Percentiles rank a stretch among this genome's conserved stretches.
These are phyloP conservation scores for Paracorniculantispora psalliotae DNA, from an alignment of 2,329 filamentous ascomycete species.

Conservation along the genomic window DNA sequence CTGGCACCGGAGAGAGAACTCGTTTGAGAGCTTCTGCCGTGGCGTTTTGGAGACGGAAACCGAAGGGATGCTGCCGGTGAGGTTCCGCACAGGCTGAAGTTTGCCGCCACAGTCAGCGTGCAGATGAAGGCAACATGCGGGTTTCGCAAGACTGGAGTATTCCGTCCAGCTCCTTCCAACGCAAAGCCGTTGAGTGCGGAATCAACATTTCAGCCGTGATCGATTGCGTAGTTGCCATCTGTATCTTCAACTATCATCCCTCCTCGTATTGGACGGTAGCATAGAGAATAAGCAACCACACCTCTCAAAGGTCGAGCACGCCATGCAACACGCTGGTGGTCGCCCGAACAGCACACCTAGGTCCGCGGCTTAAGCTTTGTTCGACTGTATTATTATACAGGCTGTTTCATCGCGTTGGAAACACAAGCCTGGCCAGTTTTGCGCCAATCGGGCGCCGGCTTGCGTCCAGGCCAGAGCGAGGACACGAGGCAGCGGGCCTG, in stretches of 20 bases:
- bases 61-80: neutral
- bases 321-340: neutral
- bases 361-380: constrained; percentile 7
- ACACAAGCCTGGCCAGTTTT: neutral
- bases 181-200: neutral
- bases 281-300: constrained; percentile 1
- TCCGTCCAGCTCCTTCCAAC: neutral
- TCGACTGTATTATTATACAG: neutral
- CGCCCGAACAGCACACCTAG: neutral
- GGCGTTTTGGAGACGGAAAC: constrained; percentile 12
- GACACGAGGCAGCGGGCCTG: constrained; percentile 6
- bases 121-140: neutral
- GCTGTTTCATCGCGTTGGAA: constrained; percentile 3
- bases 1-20: constrained; percentile 11
- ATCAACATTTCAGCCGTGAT: neutral
- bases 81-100: constrained; percentile 7
- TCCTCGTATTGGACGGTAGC: neutral
- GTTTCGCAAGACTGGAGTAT: neutral
- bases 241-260: neutral
- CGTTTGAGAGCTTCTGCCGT: constrained; percentile 14
- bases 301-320: neutral
- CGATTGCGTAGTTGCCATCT: neutral
- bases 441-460: constrained; percentile 1
- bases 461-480: constrained; percentile 8
- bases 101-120: neutral